Percentiles rank a stretch among this genome's conserved stretches.
Conservation (phyloP, 306 rosid genomes). For the Cicer pinnatifidum region DNA sequence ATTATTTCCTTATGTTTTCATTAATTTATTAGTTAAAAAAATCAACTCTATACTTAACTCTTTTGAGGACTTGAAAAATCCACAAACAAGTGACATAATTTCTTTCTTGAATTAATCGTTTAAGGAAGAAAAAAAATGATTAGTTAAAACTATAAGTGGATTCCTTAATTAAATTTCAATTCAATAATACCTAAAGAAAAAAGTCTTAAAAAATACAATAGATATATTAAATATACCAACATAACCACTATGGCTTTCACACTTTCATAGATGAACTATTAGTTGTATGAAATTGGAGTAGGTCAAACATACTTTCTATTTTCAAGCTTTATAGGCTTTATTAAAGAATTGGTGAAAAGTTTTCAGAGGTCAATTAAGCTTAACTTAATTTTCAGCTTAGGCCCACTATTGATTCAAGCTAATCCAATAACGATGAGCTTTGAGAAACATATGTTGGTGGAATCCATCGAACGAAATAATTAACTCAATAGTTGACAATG, state of each 20-base stretch:
- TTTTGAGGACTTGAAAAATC: too few species aligned
- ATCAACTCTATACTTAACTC: too few species aligned
- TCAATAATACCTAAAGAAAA: too few species aligned
- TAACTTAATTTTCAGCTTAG: slow-evolving; percentile 36
- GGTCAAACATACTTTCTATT: slow-evolving; percentile 44
- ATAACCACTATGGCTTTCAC: not conserved
- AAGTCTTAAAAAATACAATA: too few species aligned
- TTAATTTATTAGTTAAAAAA: too few species aligned
- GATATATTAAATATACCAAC: not conserved
- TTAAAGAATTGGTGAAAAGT: slow-evolving; percentile 35
- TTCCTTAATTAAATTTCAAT: too few species aligned
- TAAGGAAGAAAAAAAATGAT: too few species aligned
- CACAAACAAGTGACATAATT: too few species aligned
- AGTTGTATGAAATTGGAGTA: not conserved
- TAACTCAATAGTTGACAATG: slow-evolving; percentile 7
- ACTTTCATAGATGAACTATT: too few species aligned
- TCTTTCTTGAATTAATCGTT: too few species aligned
- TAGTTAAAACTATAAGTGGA: too few species aligned
- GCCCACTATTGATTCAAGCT: slow-evolving; percentile 44
- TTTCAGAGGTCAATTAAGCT: slow-evolving; percentile 46
- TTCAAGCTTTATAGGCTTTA: slow-evolving; percentile 18
- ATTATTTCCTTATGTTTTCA: too few species aligned
- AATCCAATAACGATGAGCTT: slow-evolving; percentile 40
- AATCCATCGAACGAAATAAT: slow-evolving; percentile 35
- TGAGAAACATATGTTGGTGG: slow-evolving; percentile 40